Evolutionary conservation across 768 basidiomycete species (phyloP).

Genomic region (Suillus brevipes): DNA sequence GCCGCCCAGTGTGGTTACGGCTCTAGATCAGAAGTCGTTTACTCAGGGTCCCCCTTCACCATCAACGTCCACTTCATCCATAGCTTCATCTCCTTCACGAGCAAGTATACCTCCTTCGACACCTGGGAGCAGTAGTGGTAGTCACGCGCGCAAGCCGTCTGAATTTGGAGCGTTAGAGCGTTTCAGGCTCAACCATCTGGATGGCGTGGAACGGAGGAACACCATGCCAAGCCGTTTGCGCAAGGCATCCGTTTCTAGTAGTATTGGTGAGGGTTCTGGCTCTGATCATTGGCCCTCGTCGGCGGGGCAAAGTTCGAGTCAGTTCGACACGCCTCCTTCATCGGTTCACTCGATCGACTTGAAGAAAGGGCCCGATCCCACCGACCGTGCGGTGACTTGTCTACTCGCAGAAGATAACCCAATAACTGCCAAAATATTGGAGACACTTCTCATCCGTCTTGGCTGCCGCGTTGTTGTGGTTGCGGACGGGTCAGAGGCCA

Average conservation of each 20-base stretch:
- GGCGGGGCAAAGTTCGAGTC: slow-evolving; percentile 49
- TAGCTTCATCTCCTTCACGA: slow-evolving; percentile 86
- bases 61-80: slow-evolving; percentile 87
- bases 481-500: slow-evolving; percentile 93
- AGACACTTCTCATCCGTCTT: slow-evolving; percentile 88
- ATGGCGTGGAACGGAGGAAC: slow-evolving; percentile 72
- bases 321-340: slow-evolving; percentile 67
- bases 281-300: slow-evolving; percentile 74
- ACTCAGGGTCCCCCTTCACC: slow-evolving; percentile 87
- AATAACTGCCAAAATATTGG: slow-evolving; percentile 95
- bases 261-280: slow-evolving; percentile 74
- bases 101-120: slow-evolving; percentile 71
- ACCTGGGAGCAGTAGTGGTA: slow-evolving; percentile 55
- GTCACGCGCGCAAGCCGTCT: slow-evolving; percentile 81
- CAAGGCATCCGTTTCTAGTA: slow-evolving; percentile 84
- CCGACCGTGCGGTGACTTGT: slow-evolving; percentile 88
- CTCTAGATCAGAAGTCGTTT: slow-evolving; percentile 59
- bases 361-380: slow-evolving; percentile 73
- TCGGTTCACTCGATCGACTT: slow-evolving; percentile 85
- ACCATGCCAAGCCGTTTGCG: slow-evolving; percentile 87
- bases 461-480: slow-evolving; percentile 97
- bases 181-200: slow-evolving; percentile 82
- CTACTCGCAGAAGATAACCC: slow-evolving; percentile 97
- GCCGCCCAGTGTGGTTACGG: slow-evolving; percentile 75
- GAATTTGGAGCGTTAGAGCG: slow-evolving; percentile 87